Base-by-base conservation (phyloP, 192 early-diverging fungal species). In the Podila minutissima region DNA sequence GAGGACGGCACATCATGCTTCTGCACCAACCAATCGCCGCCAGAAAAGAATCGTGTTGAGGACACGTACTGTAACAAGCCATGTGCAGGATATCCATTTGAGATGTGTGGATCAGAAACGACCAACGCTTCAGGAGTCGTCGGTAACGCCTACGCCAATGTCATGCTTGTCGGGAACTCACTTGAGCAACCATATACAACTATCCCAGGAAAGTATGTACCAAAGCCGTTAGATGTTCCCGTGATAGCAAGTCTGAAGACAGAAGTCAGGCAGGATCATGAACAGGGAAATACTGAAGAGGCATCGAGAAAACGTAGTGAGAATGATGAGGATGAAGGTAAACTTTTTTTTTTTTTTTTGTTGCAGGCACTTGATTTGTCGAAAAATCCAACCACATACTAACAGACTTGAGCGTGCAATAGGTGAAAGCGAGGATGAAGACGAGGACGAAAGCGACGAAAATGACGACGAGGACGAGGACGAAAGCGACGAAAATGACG, bases 61-160 rank as follows among this genome's bases (percentile, higher is more conserved):
- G 68, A 65, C 37, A 17, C 15, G 0, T 5, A 20, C 15, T 71
- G 74, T 31, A 51, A 71, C 58, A 70, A 50, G 17, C 64, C 74
- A 0, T 77, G 74, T 46, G 68, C 55, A 15, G 74, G 74, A 51
- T 77, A 77, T 19, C 68, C 74, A 10, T 53, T 70, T 5, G 74
- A 77, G 63, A 71, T 64, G 46, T 77, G 68, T 62, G 74, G 74
- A 37, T 77, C 74, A 2, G n/a, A 32, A 20, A 24, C 62, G 15
- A 17, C 17, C 2, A 8, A 0, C 51, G 20, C 0, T 17, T 26
- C 28, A 6, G 28, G 2, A 31, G 71, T 17, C 13, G 6, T 19
- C 20, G 37, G 38, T 24, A 8, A 57, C 19, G 55, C 53, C 13
- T 77, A 71, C 22, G 74, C 58, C 0, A 71, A 64, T 60, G 64